phyloP scores from a whole-genome alignment of 352 stramenopile species.

The Globisporangium heterothallicum region DNA sequence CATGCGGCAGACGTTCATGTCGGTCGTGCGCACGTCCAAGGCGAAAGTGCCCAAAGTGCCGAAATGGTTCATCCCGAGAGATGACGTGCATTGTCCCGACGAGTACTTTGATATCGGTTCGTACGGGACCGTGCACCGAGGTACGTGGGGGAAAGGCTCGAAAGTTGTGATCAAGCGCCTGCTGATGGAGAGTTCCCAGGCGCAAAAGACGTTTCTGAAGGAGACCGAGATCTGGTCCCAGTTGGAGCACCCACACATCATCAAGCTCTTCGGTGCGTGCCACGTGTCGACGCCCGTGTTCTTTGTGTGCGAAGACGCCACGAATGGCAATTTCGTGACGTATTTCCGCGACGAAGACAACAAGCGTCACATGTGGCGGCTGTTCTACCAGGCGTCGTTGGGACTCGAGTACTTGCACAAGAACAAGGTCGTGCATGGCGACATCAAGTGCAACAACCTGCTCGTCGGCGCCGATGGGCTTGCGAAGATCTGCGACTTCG shows the following conservation, averaged over 20 bases:
- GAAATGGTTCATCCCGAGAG: slow-evolving; percentile 17
- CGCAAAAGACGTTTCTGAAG: slow-evolving; percentile 16
- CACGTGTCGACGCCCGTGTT: slow-evolving; percentile 18
- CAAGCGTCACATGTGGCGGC: slow-evolving; percentile 16
- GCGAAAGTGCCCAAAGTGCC: slow-evolving; percentile 12
- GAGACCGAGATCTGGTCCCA: slow-evolving; percentile 30
- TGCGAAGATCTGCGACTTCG: slow-evolving; percentile 42
- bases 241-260: slow-evolving; percentile 25
- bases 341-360: slow-evolving; percentile 23
- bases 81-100: slow-evolving; percentile 12
- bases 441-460: slow-evolving; percentile 87
- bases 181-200: neutral
- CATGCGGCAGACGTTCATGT: slow-evolving; percentile 16
- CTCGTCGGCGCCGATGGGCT: slow-evolving; percentile 50
- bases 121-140: slow-evolving; percentile 15
- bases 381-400: slow-evolving; percentile 35
- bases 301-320: slow-evolving; percentile 36
- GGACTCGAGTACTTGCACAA: slow-evolving; percentile 57
- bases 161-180: slow-evolving; percentile 35
- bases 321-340: slow-evolving; percentile 30
- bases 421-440: slow-evolving; percentile 67
- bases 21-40: slow-evolving; percentile 9
- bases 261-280: slow-evolving; percentile 26
- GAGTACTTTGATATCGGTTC: slow-evolving; percentile 11
- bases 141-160: slow-evolving; percentile 16